Conservation (phyloP, 495 filamentous ascomycete genomes). For the Penicillium roqueforti region DNA sequence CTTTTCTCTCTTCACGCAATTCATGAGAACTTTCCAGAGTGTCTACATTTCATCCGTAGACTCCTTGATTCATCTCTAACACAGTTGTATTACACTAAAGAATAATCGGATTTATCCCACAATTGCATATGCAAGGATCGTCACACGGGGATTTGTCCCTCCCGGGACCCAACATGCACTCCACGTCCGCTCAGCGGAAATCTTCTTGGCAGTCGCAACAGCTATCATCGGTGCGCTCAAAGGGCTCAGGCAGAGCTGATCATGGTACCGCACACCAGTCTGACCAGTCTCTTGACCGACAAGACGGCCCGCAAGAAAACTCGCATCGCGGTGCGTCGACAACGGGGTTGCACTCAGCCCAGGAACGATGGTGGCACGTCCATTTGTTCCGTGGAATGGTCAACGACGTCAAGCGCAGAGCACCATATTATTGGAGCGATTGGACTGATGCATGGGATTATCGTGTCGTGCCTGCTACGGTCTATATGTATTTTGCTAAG, state of each 20-base stretch:
- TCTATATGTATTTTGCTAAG: constrained; percentile 93
- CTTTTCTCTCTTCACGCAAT: too few species aligned
- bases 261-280: constrained; percentile 12
- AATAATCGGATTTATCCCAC: background rate
- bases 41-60: too few species aligned
- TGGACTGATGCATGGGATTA: constrained; percentile 85
- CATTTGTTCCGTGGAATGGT: constrained; percentile 60
- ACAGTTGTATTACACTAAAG: background rate
- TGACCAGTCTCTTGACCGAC: constrained; percentile 10
- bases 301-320: constrained; percentile 7
- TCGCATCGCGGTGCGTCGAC: constrained; percentile 9
- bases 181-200: constrained; percentile 28
- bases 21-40: too few species aligned
- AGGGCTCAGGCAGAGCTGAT: constrained; percentile 15
- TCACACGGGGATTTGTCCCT: constrained; percentile 23
- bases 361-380: constrained; percentile 57
- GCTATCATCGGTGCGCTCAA: constrained; percentile 19
- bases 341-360: constrained; percentile 11
- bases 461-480: constrained; percentile 71
- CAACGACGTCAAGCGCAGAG: constrained; percentile 67
- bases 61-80: too few species aligned
- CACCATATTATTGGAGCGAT: constrained; percentile 72
- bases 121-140: constrained; percentile 15
- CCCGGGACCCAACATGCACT: constrained; percentile 26
- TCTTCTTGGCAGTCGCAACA: constrained; percentile 32